Conservation (phyloP, 2,329 filamentous ascomycete species). For the Aspergillus latus region DNA sequence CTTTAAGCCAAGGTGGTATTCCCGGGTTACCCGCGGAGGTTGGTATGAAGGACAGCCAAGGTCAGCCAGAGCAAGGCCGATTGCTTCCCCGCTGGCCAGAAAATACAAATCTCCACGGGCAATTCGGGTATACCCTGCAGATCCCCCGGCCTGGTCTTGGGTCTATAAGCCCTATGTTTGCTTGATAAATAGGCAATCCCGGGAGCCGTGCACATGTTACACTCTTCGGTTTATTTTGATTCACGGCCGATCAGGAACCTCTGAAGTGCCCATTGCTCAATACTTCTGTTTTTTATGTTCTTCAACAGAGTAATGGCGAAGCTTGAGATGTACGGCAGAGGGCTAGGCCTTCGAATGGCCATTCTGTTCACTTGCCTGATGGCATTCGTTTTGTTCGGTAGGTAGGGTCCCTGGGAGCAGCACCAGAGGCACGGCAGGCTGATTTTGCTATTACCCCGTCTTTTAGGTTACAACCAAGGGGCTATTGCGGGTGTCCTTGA, state of each 20-base stretch:
- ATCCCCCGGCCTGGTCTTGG: slow-evolving; percentile 11
- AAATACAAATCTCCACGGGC: slow-evolving; percentile 11
- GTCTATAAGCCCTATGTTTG: slow-evolving; percentile 20
- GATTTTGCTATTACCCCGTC: slow-evolving; percentile 3
- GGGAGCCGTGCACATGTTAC: slow-evolving; percentile 16
- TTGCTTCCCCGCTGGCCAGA: slow-evolving; percentile 19
- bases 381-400: slow-evolving; percentile 30
- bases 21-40: slow-evolving; percentile 15
- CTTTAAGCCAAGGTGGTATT: slow-evolving; percentile 15
- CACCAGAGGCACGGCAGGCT: slow-evolving; percentile 7
- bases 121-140: slow-evolving; percentile 9
- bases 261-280: slow-evolving; percentile 1
- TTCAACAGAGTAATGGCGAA: slow-evolving; percentile 21
- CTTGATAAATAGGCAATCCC: slow-evolving; percentile 19
- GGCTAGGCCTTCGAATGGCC: slow-evolving; percentile 28
- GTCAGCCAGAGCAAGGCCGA: slow-evolving; percentile 14
- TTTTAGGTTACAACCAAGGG: slow-evolving; percentile 50
- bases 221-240: neutral
- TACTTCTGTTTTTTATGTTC: slow-evolving; percentile 11
- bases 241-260: neutral
- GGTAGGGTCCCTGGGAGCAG: neutral
- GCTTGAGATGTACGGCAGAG: slow-evolving; percentile 29
- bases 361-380: slow-evolving; percentile 27
- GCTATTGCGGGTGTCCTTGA: slow-evolving; percentile 51
- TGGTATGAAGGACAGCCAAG: slow-evolving; percentile 24